Evolutionary conservation across 208 protist species (phyloP), one percentile per base, ranked within the genome.

Genomic region (Trypanosoma grayi): DNA sequence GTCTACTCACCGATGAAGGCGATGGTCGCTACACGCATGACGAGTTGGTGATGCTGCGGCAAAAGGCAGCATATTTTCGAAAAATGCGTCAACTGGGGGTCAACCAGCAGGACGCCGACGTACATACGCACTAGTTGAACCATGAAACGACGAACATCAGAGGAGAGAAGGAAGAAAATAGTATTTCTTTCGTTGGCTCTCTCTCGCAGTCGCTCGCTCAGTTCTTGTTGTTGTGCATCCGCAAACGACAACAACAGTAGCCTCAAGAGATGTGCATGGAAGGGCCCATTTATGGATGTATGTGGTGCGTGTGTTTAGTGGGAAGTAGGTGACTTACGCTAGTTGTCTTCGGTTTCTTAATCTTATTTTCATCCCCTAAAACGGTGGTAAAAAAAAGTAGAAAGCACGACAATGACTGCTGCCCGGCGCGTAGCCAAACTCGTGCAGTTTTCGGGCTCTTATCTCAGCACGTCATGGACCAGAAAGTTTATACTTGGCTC

Each of bases 41-140:
- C 9, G 88, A 94, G 45, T 33, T 94, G 8, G 88, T 79, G 14
- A 85, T 94, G 60, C 58, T 94, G 59, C 69, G 77, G 55, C 88
- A 94, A 62, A 92, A 90, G 77, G 85, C 83, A 2, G 48, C 75
- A 27, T 94, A 92, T 58, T 94, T 90, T 57, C 73, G 84, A 8
- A 92, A 92, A 45, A 88, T 91, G 80, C 57, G 56, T 13, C 72
- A 69, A 39, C 80, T 92, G 28, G 84, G 87, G 18, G 75, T 62
- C 4, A 89, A 87, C 56, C 83, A 94, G 66, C 70, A 83, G 2
- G 81, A 94, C 61, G 74, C 82, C 4, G 84, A 94, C 43, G 51
- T 83, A 11, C 74, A 85, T 50, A 90, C 87, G 2, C 76, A 92
- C 69, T 92, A 69, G 64, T n/a, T 0, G 25, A 9, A 1, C 30